Percentiles rank a stretch among this genome's conserved stretches.
phyloP scores from a whole-genome alignment of 106 monocot species.

The Dioscorea alata region DNA sequence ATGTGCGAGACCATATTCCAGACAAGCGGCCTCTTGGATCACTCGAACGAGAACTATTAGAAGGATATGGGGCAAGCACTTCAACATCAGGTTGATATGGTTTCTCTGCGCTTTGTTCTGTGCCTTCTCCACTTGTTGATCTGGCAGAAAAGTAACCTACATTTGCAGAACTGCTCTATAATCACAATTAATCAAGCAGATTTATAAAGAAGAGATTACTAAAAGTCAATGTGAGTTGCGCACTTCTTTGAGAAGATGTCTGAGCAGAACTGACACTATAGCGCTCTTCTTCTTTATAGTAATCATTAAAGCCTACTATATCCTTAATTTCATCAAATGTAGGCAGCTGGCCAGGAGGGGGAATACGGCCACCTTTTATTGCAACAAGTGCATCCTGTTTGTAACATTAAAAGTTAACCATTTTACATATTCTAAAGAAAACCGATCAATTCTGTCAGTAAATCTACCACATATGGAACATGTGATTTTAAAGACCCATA shows the following conservation, averaged over 20 bases:
- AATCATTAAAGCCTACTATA: conserved; percentile 77
- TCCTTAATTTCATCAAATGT: conserved; percentile 94
- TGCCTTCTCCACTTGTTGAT: conserved; percentile 10
- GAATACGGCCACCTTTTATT: conserved; percentile 85
- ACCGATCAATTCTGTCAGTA: no score
- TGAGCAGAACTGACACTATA: conserved; percentile 35
- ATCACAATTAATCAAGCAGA: not conserved
- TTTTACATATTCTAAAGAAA: no score
- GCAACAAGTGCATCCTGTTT: conserved; percentile 84
- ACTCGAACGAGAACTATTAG: conserved; percentile 33
- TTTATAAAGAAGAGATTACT: not conserved
- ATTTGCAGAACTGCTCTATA: conserved; percentile 2
- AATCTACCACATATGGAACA: no score
- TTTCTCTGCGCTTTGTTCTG: conserved; percentile 12
- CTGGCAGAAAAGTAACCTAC: conserved; percentile 28
- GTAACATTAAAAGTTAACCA: no score
- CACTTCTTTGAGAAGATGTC: conserved; percentile 33
- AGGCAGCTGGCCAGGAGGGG: conserved; percentile 74
- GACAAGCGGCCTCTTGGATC: conserved; percentile 36
- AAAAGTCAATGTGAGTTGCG: not conserved
- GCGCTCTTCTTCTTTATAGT: conserved; percentile 86
- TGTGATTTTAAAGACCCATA: no score
- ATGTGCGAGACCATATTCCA: conserved; percentile 66
- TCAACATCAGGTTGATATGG: conserved; percentile 60
- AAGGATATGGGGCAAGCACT: conserved; percentile 53